phyloP scores from a whole-genome alignment of 1,284 basidiomycete genomes.

The Garcileccinum viscosum region DNA sequence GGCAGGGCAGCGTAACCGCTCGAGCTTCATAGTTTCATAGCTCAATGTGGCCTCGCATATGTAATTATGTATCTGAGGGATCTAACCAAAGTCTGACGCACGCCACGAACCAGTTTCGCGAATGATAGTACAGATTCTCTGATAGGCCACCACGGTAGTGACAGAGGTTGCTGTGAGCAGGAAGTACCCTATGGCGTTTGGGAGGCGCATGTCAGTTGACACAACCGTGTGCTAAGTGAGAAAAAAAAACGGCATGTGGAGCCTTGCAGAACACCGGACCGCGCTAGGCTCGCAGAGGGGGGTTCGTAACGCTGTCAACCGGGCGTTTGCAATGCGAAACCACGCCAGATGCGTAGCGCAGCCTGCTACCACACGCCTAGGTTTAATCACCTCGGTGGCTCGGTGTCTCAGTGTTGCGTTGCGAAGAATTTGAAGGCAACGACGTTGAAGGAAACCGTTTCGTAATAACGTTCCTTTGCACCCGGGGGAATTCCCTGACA shows the following conservation, averaged over 20 bases:
- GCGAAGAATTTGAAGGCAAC: slow-evolving; percentile 24
- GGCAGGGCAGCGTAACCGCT: background rate
- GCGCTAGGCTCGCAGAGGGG: slow-evolving; percentile 6
- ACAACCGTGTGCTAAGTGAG: slow-evolving; percentile 14
- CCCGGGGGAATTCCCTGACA: slow-evolving; percentile 8
- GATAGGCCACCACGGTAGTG: background rate
- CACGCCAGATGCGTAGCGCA: background rate
- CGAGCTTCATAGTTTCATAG: background rate
- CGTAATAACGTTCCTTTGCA: slow-evolving; percentile 4
- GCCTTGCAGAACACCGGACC: background rate
- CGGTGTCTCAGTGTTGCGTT: slow-evolving; percentile 17
- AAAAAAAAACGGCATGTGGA: slow-evolving; percentile 5
- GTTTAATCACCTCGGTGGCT: background rate
- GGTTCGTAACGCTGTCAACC: slow-evolving; percentile 18
- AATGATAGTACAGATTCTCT: background rate
- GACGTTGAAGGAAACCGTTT: background rate
- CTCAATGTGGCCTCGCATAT: background rate
- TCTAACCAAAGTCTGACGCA: background rate
- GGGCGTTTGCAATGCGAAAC: background rate
- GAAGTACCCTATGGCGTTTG: slow-evolving; percentile 3
- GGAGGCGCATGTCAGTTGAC: slow-evolving; percentile 2
- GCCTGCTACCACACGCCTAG: background rate
- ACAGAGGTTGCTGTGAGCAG: background rate
- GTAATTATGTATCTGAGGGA: background rate
- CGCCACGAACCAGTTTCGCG: background rate